Base-by-base conservation (phyloP, 2,329 filamentous ascomycete species). In the Diaporthe velutina region DNA sequence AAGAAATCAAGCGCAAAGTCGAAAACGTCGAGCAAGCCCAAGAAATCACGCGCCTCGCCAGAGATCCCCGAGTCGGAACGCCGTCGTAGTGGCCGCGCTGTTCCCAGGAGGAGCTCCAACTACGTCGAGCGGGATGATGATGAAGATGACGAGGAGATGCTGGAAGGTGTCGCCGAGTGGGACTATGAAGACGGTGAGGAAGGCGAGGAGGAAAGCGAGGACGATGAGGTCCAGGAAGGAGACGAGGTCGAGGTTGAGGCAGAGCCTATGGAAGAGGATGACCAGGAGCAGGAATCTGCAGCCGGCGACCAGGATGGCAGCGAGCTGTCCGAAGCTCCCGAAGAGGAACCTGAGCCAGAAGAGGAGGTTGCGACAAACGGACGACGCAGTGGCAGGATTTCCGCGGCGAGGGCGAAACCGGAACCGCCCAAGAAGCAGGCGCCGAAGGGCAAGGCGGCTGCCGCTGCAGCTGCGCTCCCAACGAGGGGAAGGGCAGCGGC, bases 131-230 rank as follows among this genome's bases (percentile, higher is more conserved):
- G 89, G 42, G 88, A 90, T 73, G 89, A 89, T 15, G 86, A 86
- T 15, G 89, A 89, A 66, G 90, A 91, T 74, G 89, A 91, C 75
- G 86, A 90, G 77, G 90, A 91, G 80, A 92, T 91, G 90, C 83
- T 90, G 33, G 86, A 90, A 61, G 90, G 90, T 2, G 90, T 91
- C 7, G 89, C 89, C 1, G 84, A 89, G 79, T 92, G 90, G 90
- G 84, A 88, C 33, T 91, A 91, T 64, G 82, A 84, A n/a, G 78
- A 83, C 3, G 80, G 82, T 4, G 84, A 82, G 25, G 83, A 84
- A 28, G 81, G 77, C 38, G 77, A 78, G 25, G 78, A 80, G 52
- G 80, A 1, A n/a, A 50, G 48, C 19, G 74, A 70, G 15, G 67
- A 42, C 0, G 78, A 80, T 6, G 79, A 81, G n/a, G 77, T 73